Evolutionary conservation across 106 monocot genomes (phyloP), one percentile per base, ranked within the genome.

Genomic region (Dendrobium chrysotoxum): DNA sequence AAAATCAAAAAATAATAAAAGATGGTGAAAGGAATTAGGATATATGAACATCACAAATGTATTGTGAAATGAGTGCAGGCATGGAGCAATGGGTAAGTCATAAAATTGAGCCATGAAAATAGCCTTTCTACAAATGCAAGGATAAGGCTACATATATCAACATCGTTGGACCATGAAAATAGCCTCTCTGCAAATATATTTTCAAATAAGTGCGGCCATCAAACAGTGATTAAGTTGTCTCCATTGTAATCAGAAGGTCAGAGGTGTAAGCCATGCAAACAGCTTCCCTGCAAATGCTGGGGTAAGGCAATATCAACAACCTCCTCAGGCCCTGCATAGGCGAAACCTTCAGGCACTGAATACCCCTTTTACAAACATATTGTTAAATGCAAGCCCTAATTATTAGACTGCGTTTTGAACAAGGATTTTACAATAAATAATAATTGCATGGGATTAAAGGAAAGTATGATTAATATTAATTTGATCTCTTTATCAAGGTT

Each of bases 361-460:
- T 50, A 50, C 50, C 50, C 50, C 7, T 50, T 50, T 50, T 50
- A 50, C 50, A 64, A 64, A 64, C 23, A 23, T 64, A 64, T 64
- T 64, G 15, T 64, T 6, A 64, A 61, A 64, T 64, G 64, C 17
- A 64, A n/a, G n/a, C n/a, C 18, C 64, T 64, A 30, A 30, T 30
- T 30, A 21, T 23, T 64, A 20, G 20, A 64, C n/a, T 23, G n/a
- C 64, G 20, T 64, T 0, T 20, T 64, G 18, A 64, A 20, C 6
- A 64, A 64, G n/a, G 64, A 64, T n/a, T n/a, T n/a, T n/a, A n/a
- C 64, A 23, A 7, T 64, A 64, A 64, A 64, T n/a, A 64, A 64
- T 64, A 21, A 21, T 13, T 9, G 50, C 50, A 64, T 64, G n/a
- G n/a, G n/a, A 64, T 64, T 30, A 30, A 30, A 30, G 30, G 30